A percentile compares a stretch with the other conserved stretches of the same genome.
Evolutionary conservation across 345 rosid species (phyloP).

Genomic region (Turnera subulata): DNA sequence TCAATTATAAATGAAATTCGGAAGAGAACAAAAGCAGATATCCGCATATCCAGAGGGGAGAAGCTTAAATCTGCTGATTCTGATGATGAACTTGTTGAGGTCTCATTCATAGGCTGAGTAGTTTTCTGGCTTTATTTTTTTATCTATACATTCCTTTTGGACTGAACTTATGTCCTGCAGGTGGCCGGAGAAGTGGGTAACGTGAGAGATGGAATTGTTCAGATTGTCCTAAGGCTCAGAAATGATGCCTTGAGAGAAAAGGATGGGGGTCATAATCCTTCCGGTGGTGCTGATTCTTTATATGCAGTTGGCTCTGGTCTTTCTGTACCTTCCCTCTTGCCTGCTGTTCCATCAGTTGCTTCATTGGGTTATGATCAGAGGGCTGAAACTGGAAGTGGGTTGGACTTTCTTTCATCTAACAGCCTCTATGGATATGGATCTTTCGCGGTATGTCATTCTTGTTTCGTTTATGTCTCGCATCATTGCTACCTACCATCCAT

Average conservation of each 20-base stretch:
- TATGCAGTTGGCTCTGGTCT: slow-evolving; percentile 49
- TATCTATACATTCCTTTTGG: neutral
- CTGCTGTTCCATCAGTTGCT: slow-evolving; percentile 64
- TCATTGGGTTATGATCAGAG: slow-evolving; percentile 73
- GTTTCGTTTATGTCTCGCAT: neutral
- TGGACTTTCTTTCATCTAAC: slow-evolving; percentile 64
- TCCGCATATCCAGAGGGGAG: slow-evolving; percentile 71
- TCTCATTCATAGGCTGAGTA: slow-evolving; percentile 16
- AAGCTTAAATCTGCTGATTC: slow-evolving; percentile 67
- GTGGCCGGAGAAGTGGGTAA: slow-evolving; percentile 61
- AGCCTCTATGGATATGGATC: slow-evolving; percentile 77
- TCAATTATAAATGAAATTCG: slow-evolving; percentile 87
- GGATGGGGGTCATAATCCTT: slow-evolving; percentile 46
- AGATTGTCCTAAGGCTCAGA: slow-evolving; percentile 84
- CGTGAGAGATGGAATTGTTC: slow-evolving; percentile 90
- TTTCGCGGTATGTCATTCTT: slow-evolving; percentile 46
- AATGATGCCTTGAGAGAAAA: slow-evolving; percentile 78
- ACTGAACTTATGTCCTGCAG: slow-evolving; percentile 32
- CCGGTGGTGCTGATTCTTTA: slow-evolving; percentile 52
- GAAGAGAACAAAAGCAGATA: slow-evolving; percentile 75
- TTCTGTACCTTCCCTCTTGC: slow-evolving; percentile 55
- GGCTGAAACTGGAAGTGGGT: slow-evolving; percentile 53
- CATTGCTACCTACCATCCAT: neutral
- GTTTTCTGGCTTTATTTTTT: slow-evolving; percentile 12
- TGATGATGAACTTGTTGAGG: slow-evolving; percentile 88